Base-by-base conservation (phyloP, 2,329 filamentous ascomycete genomes). In the Alternaria longipes region DNA sequence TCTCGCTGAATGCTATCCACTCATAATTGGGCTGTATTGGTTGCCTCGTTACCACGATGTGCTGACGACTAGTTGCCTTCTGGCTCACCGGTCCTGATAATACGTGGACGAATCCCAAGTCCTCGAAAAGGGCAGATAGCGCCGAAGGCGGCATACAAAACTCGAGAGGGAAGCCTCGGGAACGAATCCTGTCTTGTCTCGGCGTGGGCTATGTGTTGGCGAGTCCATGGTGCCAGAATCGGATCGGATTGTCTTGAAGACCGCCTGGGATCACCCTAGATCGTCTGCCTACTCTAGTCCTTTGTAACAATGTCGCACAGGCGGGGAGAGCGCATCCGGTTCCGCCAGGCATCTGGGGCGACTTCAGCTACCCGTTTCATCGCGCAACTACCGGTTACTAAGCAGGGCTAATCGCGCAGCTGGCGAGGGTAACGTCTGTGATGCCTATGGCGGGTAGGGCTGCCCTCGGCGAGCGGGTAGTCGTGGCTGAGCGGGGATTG, bases 71-170 rank as follows among this genome's bases (percentile, higher is more conserved):
- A 34, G 20, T 32, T 51, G 38, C 46, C 54, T 56, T 44, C 16
- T 42, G 14, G 14, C 20, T 42, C 36, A 56, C 54, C 54, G 54
- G 36, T 51, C 34, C 44, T 51, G 20, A 26, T 7, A 9, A 8
- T 18, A 34, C 45, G 16, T 44, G 36, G 45, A 28, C 54, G 34
- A 56, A 36, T 51, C 36, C 24, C 12, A 26, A 8, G 22, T 41
- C 49, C 16, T 28, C 16, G 12, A 14, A 8, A 14, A 41, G 14
- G 4, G 22, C 34, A n/a, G 16, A 18, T 26, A 11, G 24, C 49
- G 22, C 34, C 4, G 16, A 20, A 28, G n/a, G n/a, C 6, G 36
- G 49, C 24, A 5, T 30, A 24, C 2, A 16, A n/a, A 16, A 36
- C 18, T 28, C 5, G 3, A 28, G 2, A 20, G 24, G 34, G 50